Evolutionary conservation across 2,329 filamentous ascomycete species (phyloP), one percentile per base, ranked within the genome.

Genomic region (Polytolypa hystricis): DNA sequence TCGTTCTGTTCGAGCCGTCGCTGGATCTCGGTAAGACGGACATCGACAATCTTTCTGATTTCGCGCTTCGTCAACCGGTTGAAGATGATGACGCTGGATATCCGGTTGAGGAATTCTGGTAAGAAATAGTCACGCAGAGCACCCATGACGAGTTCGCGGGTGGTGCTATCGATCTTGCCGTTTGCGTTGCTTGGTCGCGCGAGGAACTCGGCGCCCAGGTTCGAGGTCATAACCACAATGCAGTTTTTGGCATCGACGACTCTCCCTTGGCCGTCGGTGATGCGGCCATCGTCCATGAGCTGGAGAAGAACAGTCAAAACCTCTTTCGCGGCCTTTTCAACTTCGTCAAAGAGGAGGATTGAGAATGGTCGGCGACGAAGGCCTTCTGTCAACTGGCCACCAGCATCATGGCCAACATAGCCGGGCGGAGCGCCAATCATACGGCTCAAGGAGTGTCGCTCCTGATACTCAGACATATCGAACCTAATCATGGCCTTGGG

Each of bases 381-480:
- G 17, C 83, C 83, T 65, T 98, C 91, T 0, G 91, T 98, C 37
- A 98, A 75, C 59, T 98, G 91, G 36, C 91, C 91, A 49, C 91
- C 91, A 20, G 91, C 78, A 54, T 98, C 91, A 57, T 98, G 89
- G 11, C 91, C 91, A 41, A 98, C 87, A 49, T 98, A 98, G 45
- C 91, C 91, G 4, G 91, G 91, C 14, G 91, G 91, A 14, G 91
- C 87, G 57, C 91, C 91, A 50, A 98, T 98, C 85, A 98, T 95
- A 42, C 91, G 79, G 57, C 85, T 93, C 10, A 98, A 74, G 1
- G 89, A 82, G 59, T 98, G 91, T 4, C 89, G 81, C 63, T 98
- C 91, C 62, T 98, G 93, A 61, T 98, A 98, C 62, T 98, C 91
- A 4, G 89, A 96, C 91, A 98, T 98, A 58, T 98, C 91, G 66